Base-by-base conservation (phyloP, 2,329 filamentous ascomycete genomes). In the Apiospora koreana region DNA sequence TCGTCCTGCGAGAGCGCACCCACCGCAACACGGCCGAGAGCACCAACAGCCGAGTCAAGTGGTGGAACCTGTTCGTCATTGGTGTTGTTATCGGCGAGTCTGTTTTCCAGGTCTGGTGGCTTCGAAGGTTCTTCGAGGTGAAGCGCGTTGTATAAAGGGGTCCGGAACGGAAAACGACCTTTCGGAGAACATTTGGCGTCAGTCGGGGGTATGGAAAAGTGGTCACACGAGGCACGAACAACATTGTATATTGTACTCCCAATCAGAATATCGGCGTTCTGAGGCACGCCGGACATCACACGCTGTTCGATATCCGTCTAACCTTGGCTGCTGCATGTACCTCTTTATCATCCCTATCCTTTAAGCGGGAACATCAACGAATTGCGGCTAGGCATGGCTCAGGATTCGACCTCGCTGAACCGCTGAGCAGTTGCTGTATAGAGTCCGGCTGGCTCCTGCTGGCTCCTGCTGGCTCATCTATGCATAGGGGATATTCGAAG, bases 51-150 rank as follows among this genome's bases (percentile, higher is more conserved):
- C 89, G 96, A 75, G 96, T 99, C 81, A 99, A 99, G 87, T 99
- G 96, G 96, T 99, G 96, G 96, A 98, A 96, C 83, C 89, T 98
- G 77, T 98, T 98, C 83, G 95, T 99, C 83, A 90, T 99, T 74
- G 88, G 90, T 70, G 91, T 98, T 67, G 89, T 99, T 73, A 87
- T 97, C 75, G 94, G 93, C 77, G 94, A 98, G 86, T 96, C 94
- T 72, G 86, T 98, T 75, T 99, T 99, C 87, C 96, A 99, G 86
- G 95, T 99, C 75, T 99, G 96, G 95, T 99, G 96, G 95, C 84
- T 99, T 81, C 96, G 97, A 86, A 90, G 96, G 80, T 99, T 99
- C 88, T 98, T 98, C 80, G 95, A 98, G 91, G 90, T 93, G 77
- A 90, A 92, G 85, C 86, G 89, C 67, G 88, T 91, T 68, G 88